phyloP scores from a whole-genome alignment of 805 yeast genomes.

The Diddensiella santjacobensis region DNA sequence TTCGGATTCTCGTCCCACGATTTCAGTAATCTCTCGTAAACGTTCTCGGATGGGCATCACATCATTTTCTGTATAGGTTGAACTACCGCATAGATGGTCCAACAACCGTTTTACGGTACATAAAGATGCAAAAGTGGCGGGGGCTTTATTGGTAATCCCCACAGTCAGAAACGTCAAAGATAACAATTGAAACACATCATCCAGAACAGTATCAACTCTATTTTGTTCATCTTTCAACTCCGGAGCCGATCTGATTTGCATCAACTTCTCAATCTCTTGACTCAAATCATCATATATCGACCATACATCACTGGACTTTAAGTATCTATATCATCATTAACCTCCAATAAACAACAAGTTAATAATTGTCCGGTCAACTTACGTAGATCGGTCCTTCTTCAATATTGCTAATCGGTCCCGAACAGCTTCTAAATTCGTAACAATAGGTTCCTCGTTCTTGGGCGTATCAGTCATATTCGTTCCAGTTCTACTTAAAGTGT shows the following conservation, averaged over 20 bases:
- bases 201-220: conserved; percentile 67
- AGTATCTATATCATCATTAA: conserved; percentile 17
- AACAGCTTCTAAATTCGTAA: conserved; percentile 28
- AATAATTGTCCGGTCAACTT: conserved; percentile 16
- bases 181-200: conserved; percentile 84
- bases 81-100: conserved; percentile 76
- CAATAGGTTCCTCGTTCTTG: conserved; percentile 29
- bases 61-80: conserved; percentile 81
- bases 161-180: conserved; percentile 87
- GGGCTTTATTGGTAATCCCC: conserved; percentile 85
- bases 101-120: conserved; percentile 81
- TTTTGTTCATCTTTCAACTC: conserved; percentile 29
- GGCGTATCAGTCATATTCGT: conserved; percentile 17
- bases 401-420: conserved; percentile 29
- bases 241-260: conserved; percentile 32
- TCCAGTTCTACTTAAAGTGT: too few species aligned
- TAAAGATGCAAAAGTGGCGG: conserved; percentile 88
- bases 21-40: conserved; percentile 61
- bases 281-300: conserved; percentile 29
- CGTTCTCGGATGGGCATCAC: conserved; percentile 72
- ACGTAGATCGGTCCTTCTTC: conserved; percentile 35
- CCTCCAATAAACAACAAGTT: background rate
- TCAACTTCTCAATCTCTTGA: conserved; percentile 31
- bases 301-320: conserved; percentile 33
- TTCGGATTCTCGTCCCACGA: conserved; percentile 48